Percentiles rank a stretch among this genome's conserved stretches.
Evolutionary conservation across 2,329 filamentous ascomycete genomes (phyloP).

Genomic region (Calonectria leucothoes): DNA sequence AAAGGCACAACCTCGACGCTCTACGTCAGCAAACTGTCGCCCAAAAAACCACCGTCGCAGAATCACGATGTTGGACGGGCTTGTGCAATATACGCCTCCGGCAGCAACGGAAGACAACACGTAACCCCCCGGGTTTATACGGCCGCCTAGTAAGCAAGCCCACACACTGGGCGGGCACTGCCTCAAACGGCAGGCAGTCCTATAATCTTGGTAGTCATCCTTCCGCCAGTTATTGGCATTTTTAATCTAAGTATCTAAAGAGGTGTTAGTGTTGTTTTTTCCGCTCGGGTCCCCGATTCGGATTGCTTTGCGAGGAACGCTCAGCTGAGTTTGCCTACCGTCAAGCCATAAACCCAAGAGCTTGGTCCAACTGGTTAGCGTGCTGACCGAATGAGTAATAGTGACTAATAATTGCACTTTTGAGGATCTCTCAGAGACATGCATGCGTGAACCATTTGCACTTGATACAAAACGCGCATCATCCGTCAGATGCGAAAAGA

Average conservation of each 20-base stretch:
- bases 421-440: background rate
- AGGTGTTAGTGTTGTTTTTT: no score
- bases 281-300: background rate
- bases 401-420: background rate
- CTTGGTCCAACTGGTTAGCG: background rate
- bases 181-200: no score
- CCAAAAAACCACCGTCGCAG: background rate
- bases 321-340: background rate
- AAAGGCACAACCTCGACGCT: no score
- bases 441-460: background rate
- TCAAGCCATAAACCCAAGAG: background rate
- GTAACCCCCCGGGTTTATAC: no score
- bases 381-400: background rate
- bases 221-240: no score
- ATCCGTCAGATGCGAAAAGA: no score
- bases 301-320: background rate
- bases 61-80: background rate
- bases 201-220: no score
- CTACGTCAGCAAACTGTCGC: no score
- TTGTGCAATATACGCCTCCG: background rate
- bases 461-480: background rate
- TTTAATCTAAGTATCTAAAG: no score
- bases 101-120: background rate
- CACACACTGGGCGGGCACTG: no score
- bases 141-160: no score